Evolutionary conservation across 805 yeast species (phyloP).

Genomic region (Grigorovia transvaalensis): DNA sequence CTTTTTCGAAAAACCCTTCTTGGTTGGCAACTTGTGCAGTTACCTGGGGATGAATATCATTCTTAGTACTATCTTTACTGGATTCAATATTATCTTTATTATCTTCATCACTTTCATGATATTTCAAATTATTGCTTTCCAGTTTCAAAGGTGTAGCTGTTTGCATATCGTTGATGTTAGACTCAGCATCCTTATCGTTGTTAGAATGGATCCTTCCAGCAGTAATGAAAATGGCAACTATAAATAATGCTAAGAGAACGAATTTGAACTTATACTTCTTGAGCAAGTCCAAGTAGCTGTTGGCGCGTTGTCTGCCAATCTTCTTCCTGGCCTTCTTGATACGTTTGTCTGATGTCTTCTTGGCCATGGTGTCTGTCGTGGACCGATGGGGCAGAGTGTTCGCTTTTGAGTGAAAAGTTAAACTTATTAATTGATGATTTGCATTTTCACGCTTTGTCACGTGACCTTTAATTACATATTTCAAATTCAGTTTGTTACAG

Average conservation of each 20-base stretch:
- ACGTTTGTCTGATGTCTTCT: not conserved
- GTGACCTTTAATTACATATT: too few relatives aligned
- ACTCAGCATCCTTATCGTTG: not conserved
- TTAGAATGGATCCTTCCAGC: not conserved
- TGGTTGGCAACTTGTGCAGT: not conserved
- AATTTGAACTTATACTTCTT: not conserved
- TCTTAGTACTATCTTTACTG: too few relatives aligned
- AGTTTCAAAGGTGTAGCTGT: not conserved
- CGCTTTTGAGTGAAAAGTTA: not conserved
- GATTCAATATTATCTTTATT: too few relatives aligned
- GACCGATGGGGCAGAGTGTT: too few relatives aligned
- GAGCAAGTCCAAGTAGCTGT: not conserved
- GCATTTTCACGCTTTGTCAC: too few relatives aligned
- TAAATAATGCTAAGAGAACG: not conserved
- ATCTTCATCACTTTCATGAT: not conserved
- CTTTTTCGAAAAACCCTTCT: not conserved
- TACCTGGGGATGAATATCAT: too few relatives aligned
- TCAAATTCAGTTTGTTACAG: too few relatives aligned
- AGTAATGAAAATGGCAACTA: not conserved
- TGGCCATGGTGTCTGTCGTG: not conserved
- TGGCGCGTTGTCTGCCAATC: not conserved
- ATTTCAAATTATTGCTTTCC: not conserved
- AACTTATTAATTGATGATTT: not conserved
- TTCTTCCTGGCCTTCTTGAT: not conserved
- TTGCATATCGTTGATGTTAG: not conserved